Conservation (phyloP, 768 basidiomycete genomes). For the Pleurotus citrinopileatus region DNA sequence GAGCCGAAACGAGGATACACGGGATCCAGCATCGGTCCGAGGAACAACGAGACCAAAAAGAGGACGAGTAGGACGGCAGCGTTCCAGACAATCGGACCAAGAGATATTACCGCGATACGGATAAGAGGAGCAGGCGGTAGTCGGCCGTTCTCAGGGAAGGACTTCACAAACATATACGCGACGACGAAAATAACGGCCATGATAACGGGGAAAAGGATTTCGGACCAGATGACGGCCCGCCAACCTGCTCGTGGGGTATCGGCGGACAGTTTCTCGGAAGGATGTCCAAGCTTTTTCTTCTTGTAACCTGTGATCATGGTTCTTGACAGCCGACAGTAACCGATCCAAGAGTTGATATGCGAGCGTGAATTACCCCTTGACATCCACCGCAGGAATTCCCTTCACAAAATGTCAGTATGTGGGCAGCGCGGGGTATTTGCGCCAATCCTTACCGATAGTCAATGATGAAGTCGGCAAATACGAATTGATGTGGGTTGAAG, state of each 20-base stretch:
- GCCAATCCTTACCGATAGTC: conserved; percentile 71
- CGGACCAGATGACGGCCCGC: conserved; percentile 86
- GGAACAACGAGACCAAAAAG: conserved; percentile 89
- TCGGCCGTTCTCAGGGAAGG: conserved; percentile 68
- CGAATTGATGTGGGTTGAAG: conserved; percentile 99
- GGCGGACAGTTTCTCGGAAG: conserved; percentile 94
- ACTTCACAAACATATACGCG: conserved; percentile 91
- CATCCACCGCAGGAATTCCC: conserved; percentile 99
- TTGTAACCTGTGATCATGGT: conserved; percentile 99
- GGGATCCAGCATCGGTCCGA: conserved; percentile 86
- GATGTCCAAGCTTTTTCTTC: conserved; percentile 94
- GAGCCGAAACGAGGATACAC: conserved; percentile 89
- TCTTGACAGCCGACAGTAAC: conserved; percentile 95
- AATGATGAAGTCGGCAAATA: conserved; percentile 93
- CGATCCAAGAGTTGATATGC: conserved; percentile 98
- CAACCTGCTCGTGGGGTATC: conserved; percentile 93
- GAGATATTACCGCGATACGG: conserved; percentile 87
- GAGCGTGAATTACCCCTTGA: conserved; percentile 96
- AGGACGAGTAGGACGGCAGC: conserved; percentile 81
- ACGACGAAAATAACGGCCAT: conserved; percentile 86
- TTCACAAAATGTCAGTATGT: conserved; percentile 27
- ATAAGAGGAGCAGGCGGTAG: conserved; percentile 82
- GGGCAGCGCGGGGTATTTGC: not conserved
- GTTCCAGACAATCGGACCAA: conserved; percentile 97
- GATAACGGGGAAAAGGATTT: conserved; percentile 81